Evolutionary conservation across 108 stramenopile species (phyloP).

Genomic region (Skeletonema marinoi): DNA sequence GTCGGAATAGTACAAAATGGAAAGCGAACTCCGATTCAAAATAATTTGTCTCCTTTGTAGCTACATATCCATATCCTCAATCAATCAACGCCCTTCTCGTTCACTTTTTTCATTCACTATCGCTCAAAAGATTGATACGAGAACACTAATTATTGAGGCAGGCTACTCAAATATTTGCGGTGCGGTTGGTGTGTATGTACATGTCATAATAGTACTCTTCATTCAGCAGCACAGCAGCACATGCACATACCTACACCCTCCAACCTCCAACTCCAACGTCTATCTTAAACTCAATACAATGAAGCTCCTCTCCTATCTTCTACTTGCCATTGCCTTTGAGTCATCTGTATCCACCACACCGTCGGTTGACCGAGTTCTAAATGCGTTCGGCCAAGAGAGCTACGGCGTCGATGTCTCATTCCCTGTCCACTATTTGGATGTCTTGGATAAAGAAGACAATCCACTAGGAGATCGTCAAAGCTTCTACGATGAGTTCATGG

Average conservation of each 20-base stretch:
- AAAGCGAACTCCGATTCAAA: background rate
- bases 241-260: background rate
- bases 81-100: background rate
- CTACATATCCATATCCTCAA: too few relatives aligned
- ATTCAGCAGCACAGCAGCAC: background rate
- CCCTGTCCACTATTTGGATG: slow-evolving; percentile 64
- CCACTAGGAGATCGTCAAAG: slow-evolving; percentile 56
- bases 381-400: slow-evolving; percentile 41
- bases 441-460: slow-evolving; percentile 24
- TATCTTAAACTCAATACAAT: background rate
- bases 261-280: too few relatives aligned
- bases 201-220: background rate
- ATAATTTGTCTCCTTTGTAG: background rate
- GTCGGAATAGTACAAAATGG: background rate
- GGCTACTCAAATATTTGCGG: slow-evolving; percentile 4
- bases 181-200: background rate
- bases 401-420: slow-evolving; percentile 86
- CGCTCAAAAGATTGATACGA: background rate
- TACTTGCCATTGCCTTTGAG: slow-evolving; percentile 3
- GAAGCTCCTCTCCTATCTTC: slow-evolving; percentile 37
- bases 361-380: slow-evolving; percentile 23
- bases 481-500: slow-evolving; percentile 78
- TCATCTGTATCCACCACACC: slow-evolving; percentile 9
- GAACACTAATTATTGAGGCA: background rate
- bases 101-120: background rate